Conservation (phyloP, 192 early-diverging fungal genomes). For the Backusella morwellensis region DNA sequence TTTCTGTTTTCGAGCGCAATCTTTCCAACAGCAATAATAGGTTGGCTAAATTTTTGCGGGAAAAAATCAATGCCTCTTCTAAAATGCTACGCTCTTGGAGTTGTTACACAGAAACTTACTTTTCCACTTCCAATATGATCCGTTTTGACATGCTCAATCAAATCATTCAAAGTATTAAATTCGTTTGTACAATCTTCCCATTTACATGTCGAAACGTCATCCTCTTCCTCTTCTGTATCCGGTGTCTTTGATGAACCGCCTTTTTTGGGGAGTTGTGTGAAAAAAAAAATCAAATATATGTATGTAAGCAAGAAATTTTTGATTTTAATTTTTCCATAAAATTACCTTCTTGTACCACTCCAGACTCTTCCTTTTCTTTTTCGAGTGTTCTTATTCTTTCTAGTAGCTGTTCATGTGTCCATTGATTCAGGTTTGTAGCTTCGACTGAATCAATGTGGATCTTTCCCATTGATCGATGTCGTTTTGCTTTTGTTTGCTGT, state of each 20-base stretch:
- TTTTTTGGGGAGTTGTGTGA: neutral
- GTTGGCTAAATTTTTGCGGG: constrained; percentile 25
- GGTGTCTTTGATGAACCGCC: neutral
- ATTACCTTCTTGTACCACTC: neutral
- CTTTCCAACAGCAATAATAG: constrained; percentile 53
- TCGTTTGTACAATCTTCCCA: constrained; percentile 51
- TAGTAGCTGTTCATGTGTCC: constrained; percentile 22
- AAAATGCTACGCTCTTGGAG: neutral
- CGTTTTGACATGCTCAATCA: constrained; percentile 51
- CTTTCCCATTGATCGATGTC: constrained; percentile 20
- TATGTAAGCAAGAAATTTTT: neutral
- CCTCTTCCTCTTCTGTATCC: constrained; percentile 18
- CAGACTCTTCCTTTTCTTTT: constrained; percentile 21
- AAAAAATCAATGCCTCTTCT: neutral
- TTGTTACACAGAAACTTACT: constrained; percentile 31
- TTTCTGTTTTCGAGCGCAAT: constrained; percentile 51
- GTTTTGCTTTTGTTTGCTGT: constrained; percentile 4
- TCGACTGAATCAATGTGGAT: neutral
- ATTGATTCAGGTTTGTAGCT: constrained; percentile 9
- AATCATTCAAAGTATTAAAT: constrained; percentile 41
- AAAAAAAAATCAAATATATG: neutral
- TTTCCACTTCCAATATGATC: constrained; percentile 57
- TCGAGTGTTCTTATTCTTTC: constrained; percentile 21
- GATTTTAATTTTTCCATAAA: neutral
- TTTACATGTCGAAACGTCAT: constrained; percentile 38